Evolutionary conservation across 768 basidiomycete species (phyloP).

Genomic region (Sarcodon sp.): DNA sequence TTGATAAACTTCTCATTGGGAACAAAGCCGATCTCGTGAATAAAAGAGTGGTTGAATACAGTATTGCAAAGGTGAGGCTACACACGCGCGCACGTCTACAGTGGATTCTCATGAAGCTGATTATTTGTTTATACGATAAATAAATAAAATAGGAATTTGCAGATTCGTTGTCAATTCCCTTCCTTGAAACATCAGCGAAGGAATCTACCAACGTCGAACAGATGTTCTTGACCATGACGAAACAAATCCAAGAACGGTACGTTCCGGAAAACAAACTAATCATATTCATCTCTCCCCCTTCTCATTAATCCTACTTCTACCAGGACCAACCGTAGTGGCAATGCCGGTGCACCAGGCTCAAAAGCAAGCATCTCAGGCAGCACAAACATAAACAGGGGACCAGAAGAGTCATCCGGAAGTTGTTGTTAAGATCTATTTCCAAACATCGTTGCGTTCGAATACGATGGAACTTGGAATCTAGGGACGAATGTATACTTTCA

Average conservation of each 20-base stretch:
- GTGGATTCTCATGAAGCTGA: neutral
- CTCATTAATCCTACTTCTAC: too few species aligned
- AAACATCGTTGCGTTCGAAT: too few species aligned
- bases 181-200: conserved; percentile 99
- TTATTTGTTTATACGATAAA: conserved; percentile 1
- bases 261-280: conserved; percentile 7
- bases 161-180: conserved; percentile 85
- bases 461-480: too few species aligned
- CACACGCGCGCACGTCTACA: too few species aligned
- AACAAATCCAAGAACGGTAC: conserved; percentile 88
- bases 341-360: too few species aligned
- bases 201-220: conserved; percentile 98
- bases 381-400: too few species aligned
- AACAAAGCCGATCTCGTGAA: conserved; percentile 98
- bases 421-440: too few species aligned
- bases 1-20: conserved; percentile 96
- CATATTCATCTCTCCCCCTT: too few species aligned
- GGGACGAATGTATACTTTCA: too few species aligned
- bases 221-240: conserved; percentile 97
- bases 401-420: too few species aligned
- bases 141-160: conserved; percentile 76
- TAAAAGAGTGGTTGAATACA: conserved; percentile 92
- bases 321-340: too few species aligned
- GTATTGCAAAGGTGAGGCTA: conserved; percentile 75
- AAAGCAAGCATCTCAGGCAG: too few species aligned